Conservation (phyloP, 2,329 filamentous ascomycete species). For the Aspergillus pseudotamarii region DNA sequence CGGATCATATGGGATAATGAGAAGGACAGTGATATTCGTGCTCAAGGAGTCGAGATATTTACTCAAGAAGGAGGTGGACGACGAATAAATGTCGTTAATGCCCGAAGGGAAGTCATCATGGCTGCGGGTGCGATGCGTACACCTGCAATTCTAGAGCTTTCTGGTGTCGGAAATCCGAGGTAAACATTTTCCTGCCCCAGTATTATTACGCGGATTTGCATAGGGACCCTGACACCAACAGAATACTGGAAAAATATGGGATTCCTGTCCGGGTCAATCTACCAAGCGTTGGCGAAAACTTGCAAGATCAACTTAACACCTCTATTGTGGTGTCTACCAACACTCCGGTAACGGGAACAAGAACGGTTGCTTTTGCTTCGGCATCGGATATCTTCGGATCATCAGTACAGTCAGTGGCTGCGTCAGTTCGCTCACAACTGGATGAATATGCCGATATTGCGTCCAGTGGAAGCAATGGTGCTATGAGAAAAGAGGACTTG, state of each 20-base stretch:
- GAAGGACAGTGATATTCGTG: conserved; percentile 13
- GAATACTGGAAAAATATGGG: conserved; percentile 28
- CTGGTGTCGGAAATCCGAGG: conserved; percentile 56
- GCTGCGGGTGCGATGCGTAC: conserved; percentile 61
- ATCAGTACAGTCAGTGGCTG: conserved; percentile 19
- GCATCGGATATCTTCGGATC: conserved; percentile 28
- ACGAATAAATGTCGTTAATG: conserved; percentile 26
- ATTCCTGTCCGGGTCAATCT: conserved; percentile 32
- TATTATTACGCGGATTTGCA: neutral
- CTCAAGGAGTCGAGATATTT: neutral
- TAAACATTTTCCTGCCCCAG: conserved; percentile 2
- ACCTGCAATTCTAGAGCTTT: conserved; percentile 61
- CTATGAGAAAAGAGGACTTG: conserved; percentile 22
- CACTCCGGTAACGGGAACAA: conserved; percentile 17
- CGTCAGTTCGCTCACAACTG: conserved; percentile 21
- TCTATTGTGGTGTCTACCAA: conserved; percentile 14
- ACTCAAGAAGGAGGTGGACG: neutral
- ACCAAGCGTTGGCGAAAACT: conserved; percentile 51
- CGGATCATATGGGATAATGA: conserved; percentile 39
- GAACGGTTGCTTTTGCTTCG: conserved; percentile 25
- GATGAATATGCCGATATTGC: conserved; percentile 23
- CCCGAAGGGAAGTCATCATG: conserved; percentile 58
- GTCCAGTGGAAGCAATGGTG: conserved; percentile 17
- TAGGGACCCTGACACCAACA: conserved; percentile 6
- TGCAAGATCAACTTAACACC: conserved; percentile 50